Conservation (phyloP, 2,329 filamentous ascomycete species). For the Paramyrothecium sp. region DNA sequence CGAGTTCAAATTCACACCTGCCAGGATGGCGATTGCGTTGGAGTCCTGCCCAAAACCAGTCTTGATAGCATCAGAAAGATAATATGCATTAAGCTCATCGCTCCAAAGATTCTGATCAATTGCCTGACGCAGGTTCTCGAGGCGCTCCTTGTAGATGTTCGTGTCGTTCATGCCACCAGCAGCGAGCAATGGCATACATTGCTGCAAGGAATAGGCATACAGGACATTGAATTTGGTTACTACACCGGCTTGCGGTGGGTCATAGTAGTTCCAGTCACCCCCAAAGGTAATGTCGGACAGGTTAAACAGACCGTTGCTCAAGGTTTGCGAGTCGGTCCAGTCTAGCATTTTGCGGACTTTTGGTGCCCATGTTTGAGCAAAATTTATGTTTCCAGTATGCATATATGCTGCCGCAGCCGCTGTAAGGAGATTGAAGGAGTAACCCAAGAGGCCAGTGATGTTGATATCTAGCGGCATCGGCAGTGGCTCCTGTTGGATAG, state of each 20-base stretch:
- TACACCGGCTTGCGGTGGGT: constrained; percentile 23
- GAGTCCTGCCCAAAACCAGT: constrained; percentile 25
- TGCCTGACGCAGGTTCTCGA: constrained; percentile 18
- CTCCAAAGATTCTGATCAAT: constrained; percentile 22
- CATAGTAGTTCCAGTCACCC: constrained; percentile 34
- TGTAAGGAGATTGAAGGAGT: constrained; percentile 23
- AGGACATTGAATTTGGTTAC: constrained; percentile 29
- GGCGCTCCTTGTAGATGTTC: constrained; percentile 16
- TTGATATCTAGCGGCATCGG: constrained; percentile 14
- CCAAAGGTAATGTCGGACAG: constrained; percentile 22
- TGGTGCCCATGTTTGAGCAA: constrained; percentile 25
- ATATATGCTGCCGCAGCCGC: constrained; percentile 25
- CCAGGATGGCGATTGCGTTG: constrained; percentile 29
- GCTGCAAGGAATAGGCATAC: constrained; percentile 28
- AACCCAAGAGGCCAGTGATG: constrained; percentile 30
- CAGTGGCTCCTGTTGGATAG: constrained; percentile 22
- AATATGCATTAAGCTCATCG: constrained; percentile 1
- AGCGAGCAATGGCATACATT: constrained; percentile 14
- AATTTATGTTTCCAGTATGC: constrained; percentile 21
- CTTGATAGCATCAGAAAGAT: constrained; percentile 15
- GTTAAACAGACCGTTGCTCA: constrained; percentile 20
- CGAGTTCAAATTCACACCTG: constrained; percentile 14
- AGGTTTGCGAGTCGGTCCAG: constrained; percentile 20
- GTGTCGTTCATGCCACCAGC: constrained; percentile 15
- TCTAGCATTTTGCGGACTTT: constrained; percentile 26